phyloP scores from a whole-genome alignment of 202 grass and related monocot species.

The Dendrocalamus latiflorus region DNA sequence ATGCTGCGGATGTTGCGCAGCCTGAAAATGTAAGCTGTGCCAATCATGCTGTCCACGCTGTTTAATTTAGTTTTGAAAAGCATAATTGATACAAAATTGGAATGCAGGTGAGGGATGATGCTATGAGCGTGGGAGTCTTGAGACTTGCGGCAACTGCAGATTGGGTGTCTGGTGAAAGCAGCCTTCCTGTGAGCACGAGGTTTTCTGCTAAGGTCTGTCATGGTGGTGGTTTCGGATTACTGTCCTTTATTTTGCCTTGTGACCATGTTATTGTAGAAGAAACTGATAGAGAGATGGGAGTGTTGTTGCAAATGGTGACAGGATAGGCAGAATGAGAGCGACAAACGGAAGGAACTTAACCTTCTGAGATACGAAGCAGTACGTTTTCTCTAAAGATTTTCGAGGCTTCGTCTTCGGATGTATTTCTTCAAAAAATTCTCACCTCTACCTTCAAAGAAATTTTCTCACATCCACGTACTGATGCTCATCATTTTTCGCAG shows the following conservation, averaged over 20 bases:
- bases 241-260: conserved; percentile 34
- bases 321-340: conserved; percentile 58
- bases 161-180: too few species aligned
- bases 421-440: background rate
- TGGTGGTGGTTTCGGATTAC: conserved; percentile 6
- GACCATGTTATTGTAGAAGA: background rate
- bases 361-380: conserved; percentile 91
- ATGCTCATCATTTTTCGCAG: conserved; percentile 31
- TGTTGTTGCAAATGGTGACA: conserved; percentile 45
- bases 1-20: conserved; percentile 14
- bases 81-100: background rate
- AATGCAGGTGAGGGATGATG: conserved; percentile 40
- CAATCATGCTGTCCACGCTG: background rate
- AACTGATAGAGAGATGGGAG: conserved; percentile 17
- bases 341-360: conserved; percentile 74
- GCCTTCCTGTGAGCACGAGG: conserved; percentile 47
- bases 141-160: conserved; percentile 47
- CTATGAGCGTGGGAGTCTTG: conserved; percentile 25
- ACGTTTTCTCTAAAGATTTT: background rate
- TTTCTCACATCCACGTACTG: background rate
- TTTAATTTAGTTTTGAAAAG: background rate
- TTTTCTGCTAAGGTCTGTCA: conserved; percentile 43
- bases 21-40: conserved; percentile 46
- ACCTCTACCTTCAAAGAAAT: background rate
- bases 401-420: background rate